A percentile compares a stretch with the other conserved stretches of the same genome.
phyloP scores from a whole-genome alignment of 2,329 filamentous ascomycete genomes.

The Rugonectria rugulosa region DNA sequence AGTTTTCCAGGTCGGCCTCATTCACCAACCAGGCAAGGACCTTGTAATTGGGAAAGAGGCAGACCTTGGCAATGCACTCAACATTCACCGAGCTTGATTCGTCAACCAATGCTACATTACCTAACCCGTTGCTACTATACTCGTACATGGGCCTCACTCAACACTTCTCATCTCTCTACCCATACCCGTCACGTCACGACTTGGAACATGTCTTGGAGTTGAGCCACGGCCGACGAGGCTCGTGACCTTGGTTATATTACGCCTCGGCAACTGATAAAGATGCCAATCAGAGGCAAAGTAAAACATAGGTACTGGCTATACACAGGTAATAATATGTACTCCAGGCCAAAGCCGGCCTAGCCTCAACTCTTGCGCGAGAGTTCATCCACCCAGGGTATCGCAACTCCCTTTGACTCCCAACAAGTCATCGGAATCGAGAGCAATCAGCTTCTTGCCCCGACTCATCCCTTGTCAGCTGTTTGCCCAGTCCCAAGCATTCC shows the following conservation, averaged over 20 bases:
- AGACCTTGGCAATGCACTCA: no score
- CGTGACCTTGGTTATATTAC: conserved; percentile 10
- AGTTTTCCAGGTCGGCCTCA: not conserved
- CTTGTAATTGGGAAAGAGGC: no score
- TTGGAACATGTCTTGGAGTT: not conserved
- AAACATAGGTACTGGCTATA: conserved; percentile 12
- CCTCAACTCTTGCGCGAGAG: conserved; percentile 5
- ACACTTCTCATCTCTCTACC: no score
- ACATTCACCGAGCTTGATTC: not conserved
- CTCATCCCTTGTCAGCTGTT: conserved; percentile 18
- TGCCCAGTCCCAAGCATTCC: conserved; percentile 23
- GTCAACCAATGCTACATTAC: no score
- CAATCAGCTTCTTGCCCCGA: conserved; percentile 7
- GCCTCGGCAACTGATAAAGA: conserved; percentile 5
- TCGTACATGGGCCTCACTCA: no score
- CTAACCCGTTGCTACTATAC: no score
- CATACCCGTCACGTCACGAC: no score
- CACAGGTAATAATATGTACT: conserved; percentile 8
- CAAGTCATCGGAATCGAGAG: conserved; percentile 6
- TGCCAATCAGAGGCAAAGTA: not conserved
- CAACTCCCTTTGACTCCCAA: conserved; percentile 3
- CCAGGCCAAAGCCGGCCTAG: conserved; percentile 5
- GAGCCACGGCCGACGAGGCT: not conserved
- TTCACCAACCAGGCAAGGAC: not conserved
- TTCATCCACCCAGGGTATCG: conserved; percentile 9